Evolutionary conservation across 768 basidiomycete species (phyloP), one percentile per base, ranked within the genome.

Genomic region (Leccinellum albellum): DNA sequence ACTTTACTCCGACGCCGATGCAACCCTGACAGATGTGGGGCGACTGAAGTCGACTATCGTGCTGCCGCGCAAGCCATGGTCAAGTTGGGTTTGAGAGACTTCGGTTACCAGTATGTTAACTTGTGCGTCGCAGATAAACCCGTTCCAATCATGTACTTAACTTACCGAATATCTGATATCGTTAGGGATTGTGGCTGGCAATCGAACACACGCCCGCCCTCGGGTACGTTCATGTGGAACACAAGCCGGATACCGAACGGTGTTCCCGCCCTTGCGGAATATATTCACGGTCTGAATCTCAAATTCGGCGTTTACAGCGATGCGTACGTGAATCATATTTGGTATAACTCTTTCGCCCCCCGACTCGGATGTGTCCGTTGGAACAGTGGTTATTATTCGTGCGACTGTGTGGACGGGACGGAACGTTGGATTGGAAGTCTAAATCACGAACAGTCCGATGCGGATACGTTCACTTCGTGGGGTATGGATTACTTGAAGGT

Each of bases 111-210:
- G 7, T 54, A 60, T 23, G n/a, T 62, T 31, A 60, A 51, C 14
- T 5, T 62, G 61, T 61, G 20, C 21, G 58, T 44, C 20, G 2
- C 31, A 10, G 12, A 28, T 10, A 14, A 9, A 21, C 21, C 23
- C 4, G 12, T 57, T 23, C 4, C 8, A n/a, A 29, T 20, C 46
- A 2, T 37, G 8, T n/a, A 17, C n/a, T 35, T 6, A 26, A 37
- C 17, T n/a, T 37, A n/a, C n/a, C n/a, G n/a, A n/a, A n/a, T 17
- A 21, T 31, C 37, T n/a, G 26, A 46, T 2, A 9, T n/a, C 26
- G 1, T 20, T 17, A 61, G 61, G 24, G 61, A 62, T 45, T 62
- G 61, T 31, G 61, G 61, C 14, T 62, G 61, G 58, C 58, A 60
- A 37, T 50, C 51, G 6, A 48, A 51, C 3, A 2, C 28, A n/a